Conservation (phyloP, 2,329 filamentous ascomycete genomes). For the Rutstroemia sydowiana region DNA sequence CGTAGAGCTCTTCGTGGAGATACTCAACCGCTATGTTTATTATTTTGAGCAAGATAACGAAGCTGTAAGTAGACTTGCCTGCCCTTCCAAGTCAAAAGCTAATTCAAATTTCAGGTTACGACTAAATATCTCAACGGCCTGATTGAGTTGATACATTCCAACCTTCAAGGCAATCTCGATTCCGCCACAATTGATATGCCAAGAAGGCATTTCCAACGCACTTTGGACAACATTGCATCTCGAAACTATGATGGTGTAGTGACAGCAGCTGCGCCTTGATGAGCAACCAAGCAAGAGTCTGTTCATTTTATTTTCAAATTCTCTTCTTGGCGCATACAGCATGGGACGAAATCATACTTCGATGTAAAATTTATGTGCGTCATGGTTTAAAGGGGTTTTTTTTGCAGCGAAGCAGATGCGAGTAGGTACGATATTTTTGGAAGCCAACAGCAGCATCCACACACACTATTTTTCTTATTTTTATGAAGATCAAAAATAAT, state of each 20-base stretch:
- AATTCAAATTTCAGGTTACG: conserved; percentile 52
- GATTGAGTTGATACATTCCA: conserved; percentile 96
- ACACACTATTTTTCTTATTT: too few species aligned
- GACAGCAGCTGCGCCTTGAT: conserved; percentile 16
- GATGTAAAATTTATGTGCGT: conserved; percentile 9
- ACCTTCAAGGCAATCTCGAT: conserved; percentile 77
- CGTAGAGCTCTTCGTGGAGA: conserved; percentile 97
- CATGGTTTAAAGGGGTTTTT: background rate
- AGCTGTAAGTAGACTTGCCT: conserved; percentile 50
- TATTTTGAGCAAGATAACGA: conserved; percentile 99
- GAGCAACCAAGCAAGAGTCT: background rate
- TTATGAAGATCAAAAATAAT: conserved; percentile 10
- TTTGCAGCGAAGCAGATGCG: background rate
- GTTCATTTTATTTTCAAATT: background rate
- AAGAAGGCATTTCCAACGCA: conserved; percentile 88
- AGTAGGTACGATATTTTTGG: conserved; percentile 1
- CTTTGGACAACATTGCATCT: conserved; percentile 84
- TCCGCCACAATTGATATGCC: conserved; percentile 80
- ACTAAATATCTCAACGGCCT: conserved; percentile 97
- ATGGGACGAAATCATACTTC: conserved; percentile 4
- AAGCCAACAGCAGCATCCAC: conserved; percentile 2
- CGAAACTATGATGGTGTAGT: conserved; percentile 92
- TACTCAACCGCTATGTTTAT: conserved; percentile 95
- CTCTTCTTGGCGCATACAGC: conserved; percentile 2
- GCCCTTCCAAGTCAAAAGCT: conserved; percentile 1